Percentiles rank a stretch among this genome's conserved stretches.
These are phyloP conservation scores for Boletus reticulatus DNA, from an alignment of 768 basidiomycete genomes.

Conservation along the genomic window DNA sequence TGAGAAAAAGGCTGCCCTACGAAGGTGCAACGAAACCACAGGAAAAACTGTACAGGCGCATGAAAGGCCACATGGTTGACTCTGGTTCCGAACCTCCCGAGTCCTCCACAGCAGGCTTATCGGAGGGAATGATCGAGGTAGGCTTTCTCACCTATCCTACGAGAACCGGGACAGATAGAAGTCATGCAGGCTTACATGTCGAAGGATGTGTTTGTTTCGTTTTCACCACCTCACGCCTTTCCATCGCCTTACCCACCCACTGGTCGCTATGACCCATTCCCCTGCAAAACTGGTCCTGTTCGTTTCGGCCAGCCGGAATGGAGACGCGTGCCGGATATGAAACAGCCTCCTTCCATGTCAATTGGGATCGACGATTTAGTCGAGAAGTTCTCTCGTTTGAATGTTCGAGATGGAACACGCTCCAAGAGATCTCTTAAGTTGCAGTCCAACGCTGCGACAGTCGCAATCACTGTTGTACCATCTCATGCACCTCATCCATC, in stretches of 20 bases:
- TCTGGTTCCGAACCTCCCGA: too few species aligned
- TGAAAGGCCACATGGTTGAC: too few species aligned
- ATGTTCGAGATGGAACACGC: conserved; percentile 8
- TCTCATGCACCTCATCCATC: conserved; percentile 19
- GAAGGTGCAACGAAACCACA: too few species aligned
- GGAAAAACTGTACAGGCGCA: too few species aligned
- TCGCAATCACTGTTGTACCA: conserved; percentile 16
- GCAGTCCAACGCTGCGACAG: conserved; percentile 12
- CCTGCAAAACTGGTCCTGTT: conserved; percentile 4
- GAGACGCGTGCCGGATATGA: not conserved
- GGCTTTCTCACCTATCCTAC: too few species aligned
- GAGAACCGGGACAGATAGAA: too few species aligned
- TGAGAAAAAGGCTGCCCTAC: too few species aligned
- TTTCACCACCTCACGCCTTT: conserved; percentile 16
- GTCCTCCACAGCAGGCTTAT: too few species aligned
- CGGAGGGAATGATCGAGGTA: too few species aligned
- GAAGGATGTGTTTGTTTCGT: not conserved
- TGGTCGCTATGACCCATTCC: conserved; percentile 19
- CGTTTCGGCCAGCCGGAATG: conserved; percentile 3
- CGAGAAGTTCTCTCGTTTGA: conserved; percentile 16
- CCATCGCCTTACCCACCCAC: conserved; percentile 12
- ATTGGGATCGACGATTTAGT: conserved; percentile 5
- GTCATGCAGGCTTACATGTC: too few species aligned
- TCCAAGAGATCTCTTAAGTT: not conserved
- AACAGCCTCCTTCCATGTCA: not conserved